phyloP scores from a whole-genome alignment of 352 stramenopile genomes.

The Globisporangium carolinianum region DNA sequence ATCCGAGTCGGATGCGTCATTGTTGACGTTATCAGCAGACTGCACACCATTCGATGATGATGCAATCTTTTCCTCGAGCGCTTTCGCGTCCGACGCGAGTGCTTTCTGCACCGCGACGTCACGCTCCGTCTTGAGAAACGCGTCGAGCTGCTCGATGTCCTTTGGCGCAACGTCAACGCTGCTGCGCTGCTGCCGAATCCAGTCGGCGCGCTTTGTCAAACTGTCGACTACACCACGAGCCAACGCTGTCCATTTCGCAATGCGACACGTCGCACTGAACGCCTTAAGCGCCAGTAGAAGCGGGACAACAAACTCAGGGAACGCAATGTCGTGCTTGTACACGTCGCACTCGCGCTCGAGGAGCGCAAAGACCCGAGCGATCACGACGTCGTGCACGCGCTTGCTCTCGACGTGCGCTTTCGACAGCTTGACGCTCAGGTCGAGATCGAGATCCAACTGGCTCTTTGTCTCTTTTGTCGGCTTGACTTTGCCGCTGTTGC shows the following conservation, averaged over 20 bases:
- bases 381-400: constrained; percentile 86
- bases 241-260: constrained; percentile 78
- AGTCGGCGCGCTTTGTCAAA: constrained; percentile 67
- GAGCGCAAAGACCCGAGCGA: constrained; percentile 91
- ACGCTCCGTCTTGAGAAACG: constrained; percentile 75
- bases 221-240: constrained; percentile 53
- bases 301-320: constrained; percentile 92
- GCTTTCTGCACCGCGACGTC: constrained; percentile 85
- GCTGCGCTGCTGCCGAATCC: constrained; percentile 89
- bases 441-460: constrained; percentile 53
- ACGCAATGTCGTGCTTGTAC: constrained; percentile 94
- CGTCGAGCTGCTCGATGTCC: constrained; percentile 80
- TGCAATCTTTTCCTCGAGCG: constrained; percentile 69
- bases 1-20: neutral
- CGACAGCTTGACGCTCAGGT: constrained; percentile 88
- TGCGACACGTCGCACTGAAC: constrained; percentile 77
- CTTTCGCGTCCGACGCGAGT: constrained; percentile 58
- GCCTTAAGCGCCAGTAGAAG: constrained; percentile 85
- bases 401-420: constrained; percentile 85
- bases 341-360: constrained; percentile 93
- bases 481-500: constrained; percentile 32
- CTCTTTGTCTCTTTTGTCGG: constrained; percentile 26
- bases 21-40: neutral
- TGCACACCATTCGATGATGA: constrained; percentile 20
- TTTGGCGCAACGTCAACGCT: constrained; percentile 84